A percentile compares a stretch with the other conserved stretches of the same genome.
phyloP scores from a whole-genome alignment of 2,329 filamentous ascomycete species.

The Sporothrix pseudoabietina region DNA sequence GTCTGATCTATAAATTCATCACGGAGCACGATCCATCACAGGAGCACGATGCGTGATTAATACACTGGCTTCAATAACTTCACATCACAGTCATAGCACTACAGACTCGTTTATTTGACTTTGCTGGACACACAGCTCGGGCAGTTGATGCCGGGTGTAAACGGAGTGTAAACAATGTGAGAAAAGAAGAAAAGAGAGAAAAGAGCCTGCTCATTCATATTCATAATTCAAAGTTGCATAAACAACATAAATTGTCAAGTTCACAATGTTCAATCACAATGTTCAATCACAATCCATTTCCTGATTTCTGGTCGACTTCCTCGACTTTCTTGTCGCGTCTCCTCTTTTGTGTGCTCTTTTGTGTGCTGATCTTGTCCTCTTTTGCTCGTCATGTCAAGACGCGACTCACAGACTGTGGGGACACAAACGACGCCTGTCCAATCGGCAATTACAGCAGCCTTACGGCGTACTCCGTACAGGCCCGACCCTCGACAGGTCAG shows the following conservation, averaged over 20 bases:
- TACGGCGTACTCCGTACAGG: not conserved
- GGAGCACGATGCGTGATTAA: too few relatives aligned
- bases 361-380: not conserved
- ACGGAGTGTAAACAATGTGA: not conserved
- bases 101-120: too few relatives aligned
- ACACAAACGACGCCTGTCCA: not conserved
- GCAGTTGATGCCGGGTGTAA: not conserved
- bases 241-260: too few relatives aligned
- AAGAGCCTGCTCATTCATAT: not conserved
- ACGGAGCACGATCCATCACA: too few relatives aligned
- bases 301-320: too few relatives aligned
- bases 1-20: too few relatives aligned
- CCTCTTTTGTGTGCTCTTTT: conserved; percentile 2
- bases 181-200: not conserved
- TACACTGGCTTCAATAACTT: too few relatives aligned
- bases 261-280: too few relatives aligned
- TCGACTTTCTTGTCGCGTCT: not conserved
- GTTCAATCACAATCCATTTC: too few relatives aligned
- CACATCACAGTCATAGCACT: too few relatives aligned
- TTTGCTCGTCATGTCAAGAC: not conserved
- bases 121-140: too few relatives aligned
- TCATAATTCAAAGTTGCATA: too few relatives aligned
- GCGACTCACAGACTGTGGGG: not conserved
- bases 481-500: not conserved
- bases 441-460: conserved; percentile 2